Base-by-base conservation (phyloP, 768 basidiomycete species). In the Mycena indigotica region DNA sequence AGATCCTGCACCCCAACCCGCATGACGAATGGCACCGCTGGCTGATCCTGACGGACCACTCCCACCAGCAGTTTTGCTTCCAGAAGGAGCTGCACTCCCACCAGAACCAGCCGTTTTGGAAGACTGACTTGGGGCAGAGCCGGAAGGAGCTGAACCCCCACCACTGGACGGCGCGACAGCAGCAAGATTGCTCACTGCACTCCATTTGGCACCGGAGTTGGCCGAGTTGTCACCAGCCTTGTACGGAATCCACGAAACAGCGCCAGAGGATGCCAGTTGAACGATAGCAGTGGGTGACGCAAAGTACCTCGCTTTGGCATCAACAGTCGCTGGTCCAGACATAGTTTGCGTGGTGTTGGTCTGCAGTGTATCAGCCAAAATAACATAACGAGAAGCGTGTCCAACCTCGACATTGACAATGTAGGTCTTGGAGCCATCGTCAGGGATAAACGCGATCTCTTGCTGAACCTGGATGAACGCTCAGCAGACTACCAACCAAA, bases 371-470 rank as follows among this genome's bases (percentile, higher is more conserved):
- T 28, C n/a, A 29, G 30, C 6, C 16, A 25, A 2, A 41, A 39
- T n/a, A 16, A 29, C 38, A 15, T n/a, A 35, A 56, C 2, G 15
- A 23, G 15, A 16, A 39, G 17, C 24, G n/a, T n/a, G n/a, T 58
- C 66, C 4, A 69, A 85, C 85, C 73, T 84, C 77, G 55, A 90
- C 87, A 66, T 90, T 85, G 69, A 91, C 74, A 48, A 91, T 77
- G 65, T 87, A 91, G n/a, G 86, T 86, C 23, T 77, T 76, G 4
- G 82, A 85, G 60, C 84, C 83, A 67, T 93, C 87, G 67, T 86
- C 79, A 19, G 91, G 90, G 57, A 91, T 75, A 74, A 85, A 91
- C 12, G 84, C 88, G 66, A 93, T 87, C 69, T 89, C 84, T 56
- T 85, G 77, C 64, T 90, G 89, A 15, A 87, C 84, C 80, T 87